Conservation (phyloP, 2,329 filamentous ascomycete genomes). For the Chalara sp. region DNA sequence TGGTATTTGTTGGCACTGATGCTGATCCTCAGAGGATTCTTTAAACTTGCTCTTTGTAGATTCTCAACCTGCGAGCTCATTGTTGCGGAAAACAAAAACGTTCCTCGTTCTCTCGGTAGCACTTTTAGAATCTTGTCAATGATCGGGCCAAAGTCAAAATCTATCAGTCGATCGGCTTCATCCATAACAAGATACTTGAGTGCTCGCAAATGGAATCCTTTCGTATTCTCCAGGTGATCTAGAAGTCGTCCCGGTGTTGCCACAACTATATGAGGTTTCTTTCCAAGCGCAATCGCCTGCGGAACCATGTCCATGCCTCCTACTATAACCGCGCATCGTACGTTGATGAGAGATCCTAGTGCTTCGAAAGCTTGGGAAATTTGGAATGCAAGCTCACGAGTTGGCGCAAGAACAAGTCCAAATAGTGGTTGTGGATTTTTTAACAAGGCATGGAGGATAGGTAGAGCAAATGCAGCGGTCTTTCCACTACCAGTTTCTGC, state of each 20-base stretch:
- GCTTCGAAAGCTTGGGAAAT: slow-evolving; percentile 85
- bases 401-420: slow-evolving; percentile 85
- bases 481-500: slow-evolving; percentile 96
- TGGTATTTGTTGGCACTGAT: slow-evolving; percentile 82
- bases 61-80: slow-evolving; percentile 92
- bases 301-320: slow-evolving; percentile 95
- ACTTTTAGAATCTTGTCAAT: slow-evolving; percentile 92
- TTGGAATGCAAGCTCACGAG: slow-evolving; percentile 86
- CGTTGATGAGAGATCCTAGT: slow-evolving; percentile 79
- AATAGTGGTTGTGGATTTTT: slow-evolving; percentile 82
- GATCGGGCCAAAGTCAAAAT: slow-evolving; percentile 89
- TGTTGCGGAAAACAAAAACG: slow-evolving; percentile 89
- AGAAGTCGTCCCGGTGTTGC: slow-evolving; percentile 84
- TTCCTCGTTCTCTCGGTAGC: slow-evolving; percentile 68
- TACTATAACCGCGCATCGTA: slow-evolving; percentile 79
- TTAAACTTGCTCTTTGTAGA: slow-evolving; percentile 80
- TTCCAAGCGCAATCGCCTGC: slow-evolving; percentile 85
- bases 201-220: slow-evolving; percentile 78
- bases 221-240: slow-evolving; percentile 94
- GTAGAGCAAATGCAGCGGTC: slow-evolving; percentile 89
- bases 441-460: slow-evolving; percentile 85
- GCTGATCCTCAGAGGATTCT: slow-evolving; percentile 76
- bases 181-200: slow-evolving; percentile 92
- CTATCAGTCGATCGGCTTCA: slow-evolving; percentile 84
- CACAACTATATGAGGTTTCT: slow-evolving; percentile 90